Conservation (phyloP, 1,284 basidiomycete species). For the Singerocomus inundabilis region DNA sequence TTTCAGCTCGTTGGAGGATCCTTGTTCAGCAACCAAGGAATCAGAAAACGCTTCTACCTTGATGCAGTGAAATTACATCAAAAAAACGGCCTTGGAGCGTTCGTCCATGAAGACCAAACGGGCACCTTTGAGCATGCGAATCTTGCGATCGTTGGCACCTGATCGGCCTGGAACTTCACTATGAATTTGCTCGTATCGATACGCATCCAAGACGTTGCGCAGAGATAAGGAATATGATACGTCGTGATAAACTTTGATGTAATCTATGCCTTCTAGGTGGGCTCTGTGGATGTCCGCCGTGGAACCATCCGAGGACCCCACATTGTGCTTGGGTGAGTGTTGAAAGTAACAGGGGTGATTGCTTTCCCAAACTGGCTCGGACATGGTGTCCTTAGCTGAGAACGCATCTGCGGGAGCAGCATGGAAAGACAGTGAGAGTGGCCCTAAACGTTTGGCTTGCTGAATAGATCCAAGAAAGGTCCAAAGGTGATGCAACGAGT, state of each 20-base stretch:
- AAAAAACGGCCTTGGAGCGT: conserved; percentile 39
- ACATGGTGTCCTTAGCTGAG: conserved; percentile 9
- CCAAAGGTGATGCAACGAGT: conserved; percentile 51
- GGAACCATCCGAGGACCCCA: conserved; percentile 10
- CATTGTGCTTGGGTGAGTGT: conserved; percentile 5
- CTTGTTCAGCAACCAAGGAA: conserved; percentile 8
- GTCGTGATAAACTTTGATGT: conserved; percentile 66
- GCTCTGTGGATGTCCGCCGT: conserved; percentile 16
- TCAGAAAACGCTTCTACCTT: conserved; percentile 17
- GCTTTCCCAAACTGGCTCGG: conserved; percentile 23
- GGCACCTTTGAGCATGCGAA: conserved; percentile 33
- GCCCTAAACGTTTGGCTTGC: conserved; percentile 41
- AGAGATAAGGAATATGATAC: conserved; percentile 46
- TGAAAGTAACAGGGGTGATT: conserved; percentile 16
- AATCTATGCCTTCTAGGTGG: conserved; percentile 41
- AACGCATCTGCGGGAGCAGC: conserved; percentile 26
- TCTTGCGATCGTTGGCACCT: conserved; percentile 31
- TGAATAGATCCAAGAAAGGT: conserved; percentile 46
- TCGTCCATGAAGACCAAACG: conserved; percentile 46
- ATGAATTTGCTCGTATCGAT: conserved; percentile 28
- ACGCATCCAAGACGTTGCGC: conserved; percentile 52
- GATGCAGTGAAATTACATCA: conserved; percentile 35
- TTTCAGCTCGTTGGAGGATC: conserved; percentile 21
- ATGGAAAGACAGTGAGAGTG: conserved; percentile 55
- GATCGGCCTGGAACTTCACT: conserved; percentile 21